Evolutionary conservation across 208 protist genomes (phyloP), one percentile per base, ranked within the genome.

Genomic region (Trypanosoma congolense): DNA sequence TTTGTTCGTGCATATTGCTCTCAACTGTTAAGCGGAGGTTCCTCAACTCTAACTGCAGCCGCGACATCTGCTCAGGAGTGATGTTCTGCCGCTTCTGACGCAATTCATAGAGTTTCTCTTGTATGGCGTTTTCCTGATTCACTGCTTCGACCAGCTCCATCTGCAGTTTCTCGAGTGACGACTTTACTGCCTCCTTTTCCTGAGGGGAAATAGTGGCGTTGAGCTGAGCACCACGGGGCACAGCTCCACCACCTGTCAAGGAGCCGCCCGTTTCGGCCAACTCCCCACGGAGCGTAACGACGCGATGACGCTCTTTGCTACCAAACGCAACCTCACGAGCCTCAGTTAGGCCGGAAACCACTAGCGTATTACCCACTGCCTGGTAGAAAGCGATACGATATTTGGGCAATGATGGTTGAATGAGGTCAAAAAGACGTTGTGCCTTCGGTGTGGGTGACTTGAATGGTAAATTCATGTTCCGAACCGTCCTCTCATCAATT

Each of bases 171-270:
- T 86, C 62, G 19, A 95, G 65, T 24, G 90, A 81, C 41, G 77
- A 82, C 28, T 81, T 77, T 35, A 87, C 71, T 2, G 75, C 62
- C 61, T 85, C 73, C 63, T 87, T 85, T 73, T 90, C 78, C 48
- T 90, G 77, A 19, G 81, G 81, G 4, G 73, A 77, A 56, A 76
- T 75, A 6, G 84, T 82, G 0, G 75, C 83, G 59, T 92, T 87
- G 26, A 96, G 65, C 59, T 87, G 76, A 1, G 88, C 93, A 22
- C 96, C 96, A 12, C 74, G 76, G 8, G 70, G 73, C 0, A 80
- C 62, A 22, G 65, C 75, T 21, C 98, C 98, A 61, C 98, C 98
- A 31, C 98, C 98, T 4, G 94, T 97, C 90, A 99, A 99, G 29
- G 97, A 92, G 59, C 98, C 98, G 29, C 71, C 84, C 1, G 80